Conservation (phyloP, 495 filamentous ascomycete genomes). For the Pyrenopolyporus hunteri region DNA sequence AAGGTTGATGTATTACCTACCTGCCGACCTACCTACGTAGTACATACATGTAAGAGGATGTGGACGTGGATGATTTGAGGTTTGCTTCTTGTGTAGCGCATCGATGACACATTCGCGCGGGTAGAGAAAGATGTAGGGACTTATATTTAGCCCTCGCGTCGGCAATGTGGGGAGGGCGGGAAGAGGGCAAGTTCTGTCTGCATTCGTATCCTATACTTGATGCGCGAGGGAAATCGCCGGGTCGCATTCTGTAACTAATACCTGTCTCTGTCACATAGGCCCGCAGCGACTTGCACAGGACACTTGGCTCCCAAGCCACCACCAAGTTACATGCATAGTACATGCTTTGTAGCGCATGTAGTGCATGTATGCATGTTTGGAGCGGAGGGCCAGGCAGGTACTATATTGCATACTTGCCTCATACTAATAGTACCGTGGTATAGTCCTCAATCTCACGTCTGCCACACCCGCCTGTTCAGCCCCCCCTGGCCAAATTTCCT, state of each 20-base stretch:
- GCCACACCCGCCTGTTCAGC: background rate
- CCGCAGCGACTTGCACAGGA: no score
- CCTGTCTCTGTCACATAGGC: background rate
- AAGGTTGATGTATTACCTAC: background rate
- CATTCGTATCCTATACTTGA: conserved; percentile 5
- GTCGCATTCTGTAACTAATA: conserved; percentile 10
- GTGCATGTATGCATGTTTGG: no score
- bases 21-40: no score
- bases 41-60: no score
- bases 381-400: no score
- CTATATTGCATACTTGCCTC: no score
- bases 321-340: background rate
- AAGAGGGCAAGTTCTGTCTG: background rate
- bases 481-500: conserved; percentile 12
- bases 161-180: conserved; percentile 1
- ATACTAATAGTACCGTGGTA: background rate
- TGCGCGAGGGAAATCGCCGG: conserved; percentile 7
- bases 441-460: background rate
- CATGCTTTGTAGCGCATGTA: no score
- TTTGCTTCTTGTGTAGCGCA: conserved; percentile 8
- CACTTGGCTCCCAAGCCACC: background rate
- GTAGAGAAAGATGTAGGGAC: background rate
- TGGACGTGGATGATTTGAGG: background rate
- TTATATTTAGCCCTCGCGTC: conserved; percentile 12
- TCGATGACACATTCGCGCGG: background rate